Evolutionary conservation across 495 filamentous ascomycete genomes (phyloP), one percentile per base, ranked within the genome.

Genomic region (Lineolata rhizophorae): DNA sequence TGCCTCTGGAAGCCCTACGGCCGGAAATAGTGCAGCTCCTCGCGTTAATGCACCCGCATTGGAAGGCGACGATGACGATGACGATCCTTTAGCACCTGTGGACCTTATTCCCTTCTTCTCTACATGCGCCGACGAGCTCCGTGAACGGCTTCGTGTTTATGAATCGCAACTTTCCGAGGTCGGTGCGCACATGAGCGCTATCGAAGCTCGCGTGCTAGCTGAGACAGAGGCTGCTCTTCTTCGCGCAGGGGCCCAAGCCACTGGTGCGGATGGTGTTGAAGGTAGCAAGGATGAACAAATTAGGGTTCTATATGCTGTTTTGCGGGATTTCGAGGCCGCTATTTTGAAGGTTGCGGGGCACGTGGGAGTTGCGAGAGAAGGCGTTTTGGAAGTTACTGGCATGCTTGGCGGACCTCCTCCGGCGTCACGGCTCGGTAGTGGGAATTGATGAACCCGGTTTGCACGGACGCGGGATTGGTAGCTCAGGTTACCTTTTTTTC

Each of bases 31-130:
- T n/a, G n/a, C n/a, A n/a, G n/a, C n/a, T n/a, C n/a, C n/a, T n/a
- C n/a, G n/a, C n/a, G n/a, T n/a, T n/a, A n/a, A n/a, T n/a, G 15
- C 33, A 2, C 27, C n/a, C 19, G 4, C 30, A 3, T 22, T 19
- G 18, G 20, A 4, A 15, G 14, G 30, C 2, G 68, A 67, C 22
- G 70, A 67, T 16, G 68, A 75, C 35, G 45, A 35, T 17, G 57
- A 55, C 35, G 59, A 65, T 21, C 65, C 36, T 0, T 8, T 30
- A 11, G 27, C n/a, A 1, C 68, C 67, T 17, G 70, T 65, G 12
- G 67, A 76, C 34, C 54, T 93, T 17, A 69, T 91, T 25, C 63
- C 65, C 24, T 90, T 75, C 50, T 90, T 92, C 51, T 70, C 65
- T 4, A 62, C 61, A 27, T 68, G 75, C 12, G 64, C 73, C 0